Base-by-base conservation (phyloP, 2,329 filamentous ascomycete species). In the Monilinia vaccinii-corymbosi region DNA sequence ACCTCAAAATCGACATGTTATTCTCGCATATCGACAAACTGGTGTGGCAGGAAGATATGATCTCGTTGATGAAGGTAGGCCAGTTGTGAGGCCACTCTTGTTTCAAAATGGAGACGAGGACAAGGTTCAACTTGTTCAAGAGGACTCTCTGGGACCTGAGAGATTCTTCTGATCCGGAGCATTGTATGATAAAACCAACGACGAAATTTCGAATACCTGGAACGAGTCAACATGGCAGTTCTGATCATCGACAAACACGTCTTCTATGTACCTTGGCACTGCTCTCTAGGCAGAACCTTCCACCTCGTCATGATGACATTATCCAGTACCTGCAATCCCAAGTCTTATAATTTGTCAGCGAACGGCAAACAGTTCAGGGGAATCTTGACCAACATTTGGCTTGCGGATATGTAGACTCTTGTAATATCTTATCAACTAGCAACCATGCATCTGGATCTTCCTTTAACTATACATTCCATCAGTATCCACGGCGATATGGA, bases 21-120 rank as follows among this genome's bases (percentile, higher is more conserved):
- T 99, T 99, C 78, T 99, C 94, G 82, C 95, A 99, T 69, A 99
- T 95, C 42, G 93, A 94, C 58, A 99, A 80, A 75, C 89, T 97
- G 67, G 90, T 93, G 73, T 96, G 92, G 76, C 92, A 97, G 60
- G 94, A 93, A 25, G 91, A 88, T 69, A 99, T 91, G 75, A 99
- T 99, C 79, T 99, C 94, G 79, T 97, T 97, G 82, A 99, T 97
- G 76, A 99, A 99, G 23, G 91, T 96, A 13, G 95, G 94, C 94
- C 95, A 99, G 80, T 99, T 96, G 77, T 97, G 93, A 60, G 94
- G 94, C 94, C 94, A 99, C 76, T 99, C 94, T 77, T 99, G 94
- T 81, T 99, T 99, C 72, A 99, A 80, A 65, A 99, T 93, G 61
- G 92, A 97, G 69, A 99, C 91, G 65, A 99, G 87, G 61, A 97